A percentile compares a stretch with the other conserved stretches of the same genome.
phyloP scores from a whole-genome alignment of 2,329 filamentous ascomycete species.

The Rachicladosporium sp. region DNA sequence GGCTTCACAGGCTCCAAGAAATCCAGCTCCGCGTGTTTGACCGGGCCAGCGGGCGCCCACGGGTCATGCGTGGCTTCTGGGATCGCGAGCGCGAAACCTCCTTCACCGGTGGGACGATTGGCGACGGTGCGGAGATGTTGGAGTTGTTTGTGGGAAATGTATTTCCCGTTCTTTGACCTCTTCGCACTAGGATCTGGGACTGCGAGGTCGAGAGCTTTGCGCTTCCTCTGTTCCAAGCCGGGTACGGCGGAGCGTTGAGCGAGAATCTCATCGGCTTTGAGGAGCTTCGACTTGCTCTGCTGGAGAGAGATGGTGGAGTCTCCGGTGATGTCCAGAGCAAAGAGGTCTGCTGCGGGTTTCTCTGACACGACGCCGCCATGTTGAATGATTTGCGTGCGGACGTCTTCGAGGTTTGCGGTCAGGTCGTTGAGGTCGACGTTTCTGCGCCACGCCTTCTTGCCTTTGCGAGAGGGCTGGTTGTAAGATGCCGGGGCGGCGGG shows the following conservation, averaged over 20 bases:
- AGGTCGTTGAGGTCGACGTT: slow-evolving; percentile 90
- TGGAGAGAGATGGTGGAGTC: slow-evolving; percentile 55
- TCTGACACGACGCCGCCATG: slow-evolving; percentile 72
- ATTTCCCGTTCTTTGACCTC: slow-evolving; percentile 61
- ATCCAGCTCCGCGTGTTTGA: slow-evolving; percentile 43
- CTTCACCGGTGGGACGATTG: slow-evolving; percentile 40
- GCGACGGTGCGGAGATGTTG: slow-evolving; percentile 66
- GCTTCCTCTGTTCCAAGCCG: slow-evolving; percentile 67
- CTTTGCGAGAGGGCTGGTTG: slow-evolving; percentile 85
- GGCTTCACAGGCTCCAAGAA: slow-evolving; percentile 53
- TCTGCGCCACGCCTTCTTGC: slow-evolving; percentile 97
- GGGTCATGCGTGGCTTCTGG: slow-evolving; percentile 59
- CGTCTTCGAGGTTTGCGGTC: slow-evolving; percentile 64
- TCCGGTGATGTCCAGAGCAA: slow-evolving; percentile 66
- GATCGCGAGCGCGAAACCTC: slow-evolving; percentile 43
- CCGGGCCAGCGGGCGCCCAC: slow-evolving; percentile 50
- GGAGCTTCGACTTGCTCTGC: slow-evolving; percentile 58
- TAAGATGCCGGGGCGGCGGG: slow-evolving; percentile 59
- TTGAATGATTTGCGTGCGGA: slow-evolving; percentile 81
- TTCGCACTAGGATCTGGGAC: slow-evolving; percentile 56
- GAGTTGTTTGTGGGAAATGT: slow-evolving; percentile 72
- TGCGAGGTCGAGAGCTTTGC: slow-evolving; percentile 58
- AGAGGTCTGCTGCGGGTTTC: slow-evolving; percentile 70
- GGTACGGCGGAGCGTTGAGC: slow-evolving; percentile 70
- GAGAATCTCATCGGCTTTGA: slow-evolving; percentile 89